phyloP scores from a whole-genome alignment of 2,329 filamentous ascomycete genomes.

The Thermomyces lanuginosus region DNA sequence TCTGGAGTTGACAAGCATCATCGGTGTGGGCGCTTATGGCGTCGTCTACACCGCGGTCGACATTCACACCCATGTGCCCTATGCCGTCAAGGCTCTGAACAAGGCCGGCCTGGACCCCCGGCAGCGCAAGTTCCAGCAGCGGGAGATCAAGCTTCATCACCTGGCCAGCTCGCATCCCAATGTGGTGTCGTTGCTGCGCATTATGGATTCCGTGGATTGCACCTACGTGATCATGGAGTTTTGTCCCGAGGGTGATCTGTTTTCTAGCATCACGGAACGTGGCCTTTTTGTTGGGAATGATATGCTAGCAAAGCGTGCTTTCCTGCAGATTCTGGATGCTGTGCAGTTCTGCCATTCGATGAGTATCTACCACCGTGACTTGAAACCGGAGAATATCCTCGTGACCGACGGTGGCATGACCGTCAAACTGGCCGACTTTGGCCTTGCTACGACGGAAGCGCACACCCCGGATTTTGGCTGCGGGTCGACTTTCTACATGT shows the following conservation, averaged over 20 bases:
- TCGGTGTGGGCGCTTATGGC: conserved; percentile 89
- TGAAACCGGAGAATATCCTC: conserved; percentile 96
- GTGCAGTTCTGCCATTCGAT: conserved; percentile 86
- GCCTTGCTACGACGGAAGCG: conserved; percentile 70
- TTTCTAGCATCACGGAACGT: conserved; percentile 91
- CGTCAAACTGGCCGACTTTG: conserved; percentile 94
- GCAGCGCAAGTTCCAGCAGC: conserved; percentile 77
- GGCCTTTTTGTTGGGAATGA: conserved; percentile 90
- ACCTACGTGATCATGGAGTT: conserved; percentile 95
- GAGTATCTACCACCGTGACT: conserved; percentile 90
- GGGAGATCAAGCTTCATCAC: conserved; percentile 86
- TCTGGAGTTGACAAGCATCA: conserved; percentile 66
- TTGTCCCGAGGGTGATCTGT: conserved; percentile 90
- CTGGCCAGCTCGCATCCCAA: conserved; percentile 77
- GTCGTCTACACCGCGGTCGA: conserved; percentile 86
- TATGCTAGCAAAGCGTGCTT: conserved; percentile 66
- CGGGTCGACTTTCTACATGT: conserved; percentile 99
- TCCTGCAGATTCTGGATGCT: conserved; percentile 91
- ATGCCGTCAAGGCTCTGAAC: conserved; percentile 94
- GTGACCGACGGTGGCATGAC: conserved; percentile 77
- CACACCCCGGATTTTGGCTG: conserved; percentile 90
- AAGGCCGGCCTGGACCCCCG: conserved; percentile 80
- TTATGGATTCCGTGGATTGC: conserved; percentile 80
- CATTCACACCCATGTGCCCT: conserved; percentile 61
- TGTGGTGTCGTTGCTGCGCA: conserved; percentile 84